These are phyloP conservation scores for Arxiozyma telluris DNA, from an alignment of 1,139 yeast genomes.

Conservation along the genomic window DNA sequence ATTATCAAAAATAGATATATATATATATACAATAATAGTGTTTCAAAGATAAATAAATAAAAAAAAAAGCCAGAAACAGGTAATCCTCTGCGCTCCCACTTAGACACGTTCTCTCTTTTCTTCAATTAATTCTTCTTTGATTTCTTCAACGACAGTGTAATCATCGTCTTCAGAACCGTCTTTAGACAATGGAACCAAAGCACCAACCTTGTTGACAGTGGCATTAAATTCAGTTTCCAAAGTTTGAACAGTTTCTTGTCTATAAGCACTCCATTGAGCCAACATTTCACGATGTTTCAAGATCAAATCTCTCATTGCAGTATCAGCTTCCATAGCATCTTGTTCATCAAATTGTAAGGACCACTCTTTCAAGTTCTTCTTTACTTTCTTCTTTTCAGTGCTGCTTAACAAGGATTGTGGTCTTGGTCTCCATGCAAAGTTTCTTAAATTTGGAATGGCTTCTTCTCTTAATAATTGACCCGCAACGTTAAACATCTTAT, in stretches of 20 bases:
- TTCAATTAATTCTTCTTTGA: conserved; percentile 54
- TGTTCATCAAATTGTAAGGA: conserved; percentile 88
- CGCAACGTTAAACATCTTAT: conserved; percentile 73
- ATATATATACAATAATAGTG: no score
- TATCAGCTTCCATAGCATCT: conserved; percentile 95
- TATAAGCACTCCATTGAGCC: conserved; percentile 81
- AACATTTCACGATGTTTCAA: conserved; percentile 73
- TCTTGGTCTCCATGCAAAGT: conserved; percentile 95
- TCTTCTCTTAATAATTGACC: conserved; percentile 75
- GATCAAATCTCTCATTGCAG: conserved; percentile 84
- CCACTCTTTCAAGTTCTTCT: conserved; percentile 83
- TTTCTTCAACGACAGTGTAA: conserved; percentile 48
- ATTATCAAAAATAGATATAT: no score
- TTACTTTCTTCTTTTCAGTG: conserved; percentile 74
- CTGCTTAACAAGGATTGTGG: conserved; percentile 70
- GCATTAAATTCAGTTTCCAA: conserved; percentile 14
- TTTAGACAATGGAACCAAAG: neutral
- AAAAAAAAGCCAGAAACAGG: no score
- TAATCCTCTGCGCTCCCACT: conserved; percentile 21
- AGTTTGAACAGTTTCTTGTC: conserved; percentile 31
- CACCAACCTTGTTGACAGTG: conserved; percentile 31
- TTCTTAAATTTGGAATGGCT: conserved; percentile 72
- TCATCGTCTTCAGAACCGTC: conserved; percentile 38
- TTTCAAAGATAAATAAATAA: neutral
- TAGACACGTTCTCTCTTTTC: conserved; percentile 62